Base-by-base conservation (phyloP, 1,284 basidiomycete species). In the Sphaerobolus stellatus region DNA sequence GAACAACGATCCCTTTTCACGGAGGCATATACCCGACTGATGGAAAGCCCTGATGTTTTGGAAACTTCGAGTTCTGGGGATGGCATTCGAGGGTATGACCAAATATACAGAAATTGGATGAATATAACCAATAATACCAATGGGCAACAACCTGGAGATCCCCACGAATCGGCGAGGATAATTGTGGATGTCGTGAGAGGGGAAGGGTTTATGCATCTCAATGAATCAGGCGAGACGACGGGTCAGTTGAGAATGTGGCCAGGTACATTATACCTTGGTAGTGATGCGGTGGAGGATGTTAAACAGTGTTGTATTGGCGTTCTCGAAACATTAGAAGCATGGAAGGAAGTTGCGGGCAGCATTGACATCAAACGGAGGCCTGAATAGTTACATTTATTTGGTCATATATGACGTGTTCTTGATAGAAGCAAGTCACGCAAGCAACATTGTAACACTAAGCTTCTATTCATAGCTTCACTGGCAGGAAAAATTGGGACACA, bases 301-400 rank as follows among this genome's bases (percentile, higher is more conserved):
- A 61, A 60, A 40, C 48, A 40, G 5, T 51, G 61, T 14, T 56
- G 50, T 43, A 58, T 61, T 29, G 47, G 43, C 16, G 58, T 59
- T 22, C 44, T 63, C 24, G 36, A 58, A 45, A 54, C 44, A 11
- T 14, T 70, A 13, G 65, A 64, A 27, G 62, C 63, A 47, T 71
- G 69, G 69, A 62, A 66, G 55, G 64, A 64, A 16, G 59, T 66
- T 9, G 40, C 40, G 8, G 44, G 20, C 14, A 52, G 50, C 40
- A 52, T 52, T 33, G 50, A 52, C 13, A n/a, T n/a, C n/a, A n/a
- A n/a, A n/a, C n/a, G n/a, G n/a, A n/a, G n/a, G n/a, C n/a, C n/a
- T n/a, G n/a, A n/a, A n/a, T n/a, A n/a, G n/a, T n/a, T n/a, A n/a
- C n/a, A n/a, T n/a, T n/a, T n/a, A n/a, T n/a, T n/a, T n/a, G n/a